Base-by-base conservation (phyloP, 495 filamentous ascomycete species). In the Penicillium robsamsonii region DNA sequence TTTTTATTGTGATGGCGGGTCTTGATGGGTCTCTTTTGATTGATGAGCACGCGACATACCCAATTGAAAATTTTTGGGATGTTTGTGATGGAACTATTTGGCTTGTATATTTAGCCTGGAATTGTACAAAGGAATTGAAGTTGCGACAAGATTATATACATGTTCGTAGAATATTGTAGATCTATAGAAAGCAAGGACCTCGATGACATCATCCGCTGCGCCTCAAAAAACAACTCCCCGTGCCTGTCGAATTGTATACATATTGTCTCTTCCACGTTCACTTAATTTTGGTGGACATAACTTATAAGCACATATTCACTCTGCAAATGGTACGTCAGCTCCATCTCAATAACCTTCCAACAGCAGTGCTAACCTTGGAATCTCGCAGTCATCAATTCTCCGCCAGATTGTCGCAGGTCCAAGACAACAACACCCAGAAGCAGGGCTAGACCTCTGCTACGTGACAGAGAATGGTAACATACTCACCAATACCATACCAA, bases 401-500 rank as follows among this genome's bases (percentile, higher is more conserved):
- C 85, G 87, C 57, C 83, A 86, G 61, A 86, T 90, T 52, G 86
- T 90, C 24, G 89, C 90, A 41, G 88, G 91, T 10, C 93, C 93
- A 17, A 83, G 94, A 51, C 72, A 83, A 48, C 84, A 84, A 60
- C 92, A 97, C 70, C 81, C 88, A 20, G 92, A 96, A 74, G 85
- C 94, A 2, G 88, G 87, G 12, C 79, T 98, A 9, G 94, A 98
- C 74, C 84, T 98, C 41, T 98, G 93, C 78, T 98, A 98, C 71
- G 92, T 97, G 12, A 91, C 91, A 2, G 83, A 90, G 60, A 87
- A 86, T 50, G 86, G 87, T 84, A 62, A 53, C 55, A 35, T 25
- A 18, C 47, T 29, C 53, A 47, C 44, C 42, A 22, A 41, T 48
- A 25, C 3, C 50, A 47, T 13, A 44, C n/a, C 33, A 8, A 10